Evolutionary conservation across 108 stramenopile genomes (phyloP), one percentile per base, ranked within the genome.

Genomic region (Seminavis robusta): DNA sequence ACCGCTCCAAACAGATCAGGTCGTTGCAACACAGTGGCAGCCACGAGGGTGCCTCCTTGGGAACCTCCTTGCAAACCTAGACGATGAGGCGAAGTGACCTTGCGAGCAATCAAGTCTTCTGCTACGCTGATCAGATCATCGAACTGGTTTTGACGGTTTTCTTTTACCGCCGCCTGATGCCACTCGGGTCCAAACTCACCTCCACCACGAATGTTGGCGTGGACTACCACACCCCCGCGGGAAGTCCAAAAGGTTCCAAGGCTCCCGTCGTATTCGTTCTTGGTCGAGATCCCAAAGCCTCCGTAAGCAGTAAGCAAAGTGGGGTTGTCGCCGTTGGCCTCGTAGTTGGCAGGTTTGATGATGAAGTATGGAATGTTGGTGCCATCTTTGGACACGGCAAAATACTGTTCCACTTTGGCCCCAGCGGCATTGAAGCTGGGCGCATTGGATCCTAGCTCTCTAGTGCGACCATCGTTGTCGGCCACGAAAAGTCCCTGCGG

Each of bases 1-100:
- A 87, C 86, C 27, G 94, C 95, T 1, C 81, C 92, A 61, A 95
- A 97, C 19, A 97, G 72, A 49, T 95, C 87, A 24, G 95, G 97
- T 10, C 87, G 65, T 56, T 71, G 72, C 16, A 92, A 65, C 10
- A 88, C 74, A 75, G 83, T 68, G 51, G 81, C 89, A 1, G 86
- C 90, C 25, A 88, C 74, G 4, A 96, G 59, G 34, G 95, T 62
- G 0, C 97, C 95, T 8, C 97, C 97, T 67, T 95, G 95, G 39
- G 87, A 90, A 23, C 97, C 97, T 33, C 97, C 97, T 31, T 79
- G 73, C 52, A 88, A 84, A 3, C 86, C 97, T 8, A 97, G 70
- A 55, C 84, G 90, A 29, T 65, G 52, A 31, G 88, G 66, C 3
- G 70, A 72, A 42, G 94, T 89, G 24, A 97, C 49, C 23, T 76